Evolutionary conservation across 345 rosid species (phyloP).

Genomic region (Populus davidiana): DNA sequence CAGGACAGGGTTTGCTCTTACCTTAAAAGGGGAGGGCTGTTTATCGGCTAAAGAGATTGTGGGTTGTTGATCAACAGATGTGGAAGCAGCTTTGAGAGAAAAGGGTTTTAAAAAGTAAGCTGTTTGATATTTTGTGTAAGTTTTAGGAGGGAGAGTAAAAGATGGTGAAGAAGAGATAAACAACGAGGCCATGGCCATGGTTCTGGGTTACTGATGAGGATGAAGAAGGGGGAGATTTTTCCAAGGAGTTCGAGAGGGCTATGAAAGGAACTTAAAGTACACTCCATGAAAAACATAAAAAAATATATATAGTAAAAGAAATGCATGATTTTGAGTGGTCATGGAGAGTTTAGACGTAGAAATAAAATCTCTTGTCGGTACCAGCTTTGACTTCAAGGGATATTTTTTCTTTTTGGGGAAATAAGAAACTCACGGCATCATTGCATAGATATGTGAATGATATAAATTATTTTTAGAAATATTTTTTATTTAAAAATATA

Average conservation of each 20-base stretch:
- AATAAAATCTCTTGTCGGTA: no score
- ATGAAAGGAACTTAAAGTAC: no score
- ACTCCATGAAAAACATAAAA: no score
- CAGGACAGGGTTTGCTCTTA: conserved; percentile 13
- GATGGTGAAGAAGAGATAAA: conserved; percentile 38
- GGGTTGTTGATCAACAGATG: conserved; percentile 44
- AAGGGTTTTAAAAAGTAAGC: conserved; percentile 37
- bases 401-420: no score
- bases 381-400: no score
- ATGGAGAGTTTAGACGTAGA: no score
- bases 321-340: no score
- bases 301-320: no score
- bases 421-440: no score
- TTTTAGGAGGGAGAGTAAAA: conserved; percentile 37
- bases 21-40: conserved; percentile 47
- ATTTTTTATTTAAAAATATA: no score
- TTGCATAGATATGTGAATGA: no score
- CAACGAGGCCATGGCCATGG: conserved; percentile 37
- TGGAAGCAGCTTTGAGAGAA: conserved; percentile 57
- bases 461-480: no score
- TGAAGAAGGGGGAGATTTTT: neutral
- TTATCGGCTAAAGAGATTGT: conserved; percentile 39
- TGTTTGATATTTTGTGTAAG: conserved; percentile 22
- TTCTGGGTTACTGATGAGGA: neutral
- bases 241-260: neutral